Evolutionary conservation across 2,329 filamentous ascomycete species (phyloP).

Genomic region (Fusarium camptoceras): DNA sequence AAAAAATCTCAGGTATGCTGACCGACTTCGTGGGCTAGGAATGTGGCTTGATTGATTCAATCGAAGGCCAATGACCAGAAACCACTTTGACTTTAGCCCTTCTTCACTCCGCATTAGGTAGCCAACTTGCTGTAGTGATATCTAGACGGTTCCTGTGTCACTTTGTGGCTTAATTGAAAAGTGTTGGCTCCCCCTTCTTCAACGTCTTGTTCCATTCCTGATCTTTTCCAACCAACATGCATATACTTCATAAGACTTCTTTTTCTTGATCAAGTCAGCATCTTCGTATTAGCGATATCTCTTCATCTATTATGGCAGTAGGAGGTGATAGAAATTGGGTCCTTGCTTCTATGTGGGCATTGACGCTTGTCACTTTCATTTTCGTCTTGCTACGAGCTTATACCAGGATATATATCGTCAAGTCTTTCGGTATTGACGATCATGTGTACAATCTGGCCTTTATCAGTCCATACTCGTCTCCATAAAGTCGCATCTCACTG

Average conservation of each 20-base stretch:
- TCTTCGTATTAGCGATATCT: not conserved
- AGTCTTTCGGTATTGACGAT: conserved; percentile 50
- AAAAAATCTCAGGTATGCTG: not conserved
- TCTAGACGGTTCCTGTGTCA: not conserved
- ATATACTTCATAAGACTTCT: not conserved
- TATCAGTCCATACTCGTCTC: not conserved
- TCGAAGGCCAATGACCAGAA: not conserved
- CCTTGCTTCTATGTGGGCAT: conserved; percentile 46
- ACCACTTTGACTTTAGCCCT: not conserved
- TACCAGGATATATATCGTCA: conserved; percentile 50
- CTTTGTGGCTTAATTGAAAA: not conserved
- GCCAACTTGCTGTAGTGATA: not conserved
- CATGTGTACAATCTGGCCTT: conserved; percentile 49
- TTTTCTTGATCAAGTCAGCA: not conserved
- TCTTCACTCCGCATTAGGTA: not conserved
- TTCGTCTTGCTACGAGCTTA: conserved; percentile 54
- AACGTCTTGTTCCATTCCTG: not conserved
- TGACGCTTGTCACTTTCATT: conserved; percentile 40
- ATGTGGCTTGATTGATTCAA: conserved; percentile 5
- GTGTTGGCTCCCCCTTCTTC: conserved; percentile 12
- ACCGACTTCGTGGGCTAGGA: not conserved
- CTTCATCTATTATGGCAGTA: conserved; percentile 18
- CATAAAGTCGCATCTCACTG: not conserved
- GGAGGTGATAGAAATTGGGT: conserved; percentile 37
- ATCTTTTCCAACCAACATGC: not conserved